Percentiles rank a stretch among this genome's conserved stretches.
phyloP scores from a whole-genome alignment of 306 rosid genomes.

The Vigna hirtella region DNA sequence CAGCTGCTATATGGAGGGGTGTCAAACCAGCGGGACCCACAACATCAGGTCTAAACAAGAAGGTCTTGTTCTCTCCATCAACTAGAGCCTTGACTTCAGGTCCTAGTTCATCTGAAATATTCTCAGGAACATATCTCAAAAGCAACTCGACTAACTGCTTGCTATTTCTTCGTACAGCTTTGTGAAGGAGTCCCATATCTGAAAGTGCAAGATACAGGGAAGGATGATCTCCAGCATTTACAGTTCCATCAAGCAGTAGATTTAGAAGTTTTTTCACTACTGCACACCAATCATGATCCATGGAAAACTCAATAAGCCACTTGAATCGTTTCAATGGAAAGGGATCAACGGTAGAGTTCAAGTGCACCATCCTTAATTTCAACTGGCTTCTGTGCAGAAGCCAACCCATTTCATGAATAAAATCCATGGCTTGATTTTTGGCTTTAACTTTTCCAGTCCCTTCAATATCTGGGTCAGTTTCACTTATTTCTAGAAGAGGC shows the following conservation, averaged over 20 bases:
- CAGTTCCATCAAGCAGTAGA: conserved; percentile 69
- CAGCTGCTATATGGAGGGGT: conserved; percentile 92
- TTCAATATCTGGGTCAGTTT: conserved; percentile 51
- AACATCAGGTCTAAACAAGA: conserved; percentile 82
- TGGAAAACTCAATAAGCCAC: conserved; percentile 88
- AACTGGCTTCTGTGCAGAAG: conserved; percentile 80
- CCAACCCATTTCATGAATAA: conserved; percentile 97
- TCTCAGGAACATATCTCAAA: conserved; percentile 65
- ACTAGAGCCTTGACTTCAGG: conserved; percentile 48
- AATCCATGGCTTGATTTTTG: conserved; percentile 79
- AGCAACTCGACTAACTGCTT: conserved; percentile 77
- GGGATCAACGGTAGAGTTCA: conserved; percentile 58
- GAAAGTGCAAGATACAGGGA: conserved; percentile 63
- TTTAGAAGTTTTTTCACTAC: conserved; percentile 76
- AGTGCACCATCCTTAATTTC: conserved; percentile 65
- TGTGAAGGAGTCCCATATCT: conserved; percentile 86
- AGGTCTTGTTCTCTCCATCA: conserved; percentile 49
- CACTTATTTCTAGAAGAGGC: conserved; percentile 60
- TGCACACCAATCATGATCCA: conserved; percentile 94
- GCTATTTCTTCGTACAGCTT: conserved; percentile 85
- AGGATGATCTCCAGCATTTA: conserved; percentile 65
- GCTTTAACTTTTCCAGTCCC: conserved; percentile 55
- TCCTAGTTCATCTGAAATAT: conserved; percentile 47
- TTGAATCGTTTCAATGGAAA: conserved; percentile 74
- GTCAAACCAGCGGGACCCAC: conserved; percentile 85